Conservation (phyloP, 2,329 filamentous ascomycete genomes). For the Nemania bipapillata region DNA sequence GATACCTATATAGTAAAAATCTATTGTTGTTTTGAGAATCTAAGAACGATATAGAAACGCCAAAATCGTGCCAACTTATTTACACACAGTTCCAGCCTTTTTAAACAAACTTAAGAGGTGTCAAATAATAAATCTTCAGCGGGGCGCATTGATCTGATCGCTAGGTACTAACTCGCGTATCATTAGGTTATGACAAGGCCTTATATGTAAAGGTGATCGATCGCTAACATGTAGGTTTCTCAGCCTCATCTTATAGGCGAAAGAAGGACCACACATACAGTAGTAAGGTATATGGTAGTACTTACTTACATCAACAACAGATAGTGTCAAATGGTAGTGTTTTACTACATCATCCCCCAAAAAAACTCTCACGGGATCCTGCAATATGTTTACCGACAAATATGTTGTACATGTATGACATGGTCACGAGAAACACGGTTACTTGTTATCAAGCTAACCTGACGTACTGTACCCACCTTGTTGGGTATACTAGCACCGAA, state of each 20-base stretch:
- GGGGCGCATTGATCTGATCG: no score
- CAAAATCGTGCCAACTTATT: background rate
- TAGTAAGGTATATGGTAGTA: background rate
- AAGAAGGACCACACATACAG: background rate
- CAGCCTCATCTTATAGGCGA: background rate
- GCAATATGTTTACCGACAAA: background rate
- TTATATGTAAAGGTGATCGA: no score
- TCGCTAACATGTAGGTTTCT: background rate
- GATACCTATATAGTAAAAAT: no score
- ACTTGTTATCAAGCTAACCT: background rate
- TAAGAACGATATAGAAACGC: background rate
- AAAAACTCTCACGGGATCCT: background rate
- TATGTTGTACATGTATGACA: background rate
- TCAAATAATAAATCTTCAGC: no score
- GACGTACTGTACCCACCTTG: background rate
- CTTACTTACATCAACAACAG: no score
- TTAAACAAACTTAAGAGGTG: background rate
- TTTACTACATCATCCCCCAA: background rate
- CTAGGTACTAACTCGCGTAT: no score
- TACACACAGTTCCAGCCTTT: background rate
- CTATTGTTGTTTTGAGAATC: background rate
- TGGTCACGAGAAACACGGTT: conserved; percentile 11
- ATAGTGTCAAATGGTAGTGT: background rate
- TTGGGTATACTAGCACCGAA: no score
- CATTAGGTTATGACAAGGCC: no score